These are phyloP conservation scores for Buddleja alternifolia DNA, from an alignment of 257 asterid species.

Conservation along the genomic window DNA sequence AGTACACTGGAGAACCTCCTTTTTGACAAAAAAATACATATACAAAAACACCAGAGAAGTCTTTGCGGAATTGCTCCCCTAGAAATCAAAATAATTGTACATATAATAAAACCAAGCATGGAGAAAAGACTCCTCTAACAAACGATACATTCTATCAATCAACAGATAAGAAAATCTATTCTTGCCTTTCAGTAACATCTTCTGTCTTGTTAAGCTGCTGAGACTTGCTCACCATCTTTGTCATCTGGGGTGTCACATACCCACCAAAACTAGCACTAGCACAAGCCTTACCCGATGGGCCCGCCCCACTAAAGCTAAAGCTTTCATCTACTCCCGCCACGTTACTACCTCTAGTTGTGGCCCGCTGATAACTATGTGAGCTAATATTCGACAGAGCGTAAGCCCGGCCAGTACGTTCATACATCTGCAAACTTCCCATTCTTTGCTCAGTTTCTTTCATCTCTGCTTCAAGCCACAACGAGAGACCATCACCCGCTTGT, in stretches of 20 bases:
- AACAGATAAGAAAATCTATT: neutral
- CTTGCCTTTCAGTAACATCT: neutral
- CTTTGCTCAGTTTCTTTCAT: constrained; percentile 23
- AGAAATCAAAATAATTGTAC: no score
- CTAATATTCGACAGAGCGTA: constrained; percentile 24
- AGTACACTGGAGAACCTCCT: no score
- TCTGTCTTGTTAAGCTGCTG: constrained; percentile 21
- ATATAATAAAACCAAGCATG: no score
- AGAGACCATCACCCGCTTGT: constrained; percentile 1
- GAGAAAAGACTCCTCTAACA: no score
- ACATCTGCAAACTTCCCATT: constrained; percentile 25
- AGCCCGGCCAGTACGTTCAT: constrained; percentile 25
- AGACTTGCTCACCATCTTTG: constrained; percentile 31
- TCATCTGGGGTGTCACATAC: constrained; percentile 25
- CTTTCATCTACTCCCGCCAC: neutral
- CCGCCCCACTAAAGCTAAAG: no score
- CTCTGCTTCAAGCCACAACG: constrained; percentile 1
- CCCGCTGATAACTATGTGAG: constrained; percentile 25
- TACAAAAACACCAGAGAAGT: no score
- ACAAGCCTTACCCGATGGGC: neutral
- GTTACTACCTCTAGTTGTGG: constrained; percentile 23
- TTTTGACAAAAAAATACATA: no score
- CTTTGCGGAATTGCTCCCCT: no score
- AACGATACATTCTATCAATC: neutral
- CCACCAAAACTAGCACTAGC: constrained; percentile 21